A percentile compares a stretch with the other conserved stretches of the same genome.
phyloP scores from a whole-genome alignment of 2,329 filamentous ascomycete genomes.

The Fusarium agapanthi region DNA sequence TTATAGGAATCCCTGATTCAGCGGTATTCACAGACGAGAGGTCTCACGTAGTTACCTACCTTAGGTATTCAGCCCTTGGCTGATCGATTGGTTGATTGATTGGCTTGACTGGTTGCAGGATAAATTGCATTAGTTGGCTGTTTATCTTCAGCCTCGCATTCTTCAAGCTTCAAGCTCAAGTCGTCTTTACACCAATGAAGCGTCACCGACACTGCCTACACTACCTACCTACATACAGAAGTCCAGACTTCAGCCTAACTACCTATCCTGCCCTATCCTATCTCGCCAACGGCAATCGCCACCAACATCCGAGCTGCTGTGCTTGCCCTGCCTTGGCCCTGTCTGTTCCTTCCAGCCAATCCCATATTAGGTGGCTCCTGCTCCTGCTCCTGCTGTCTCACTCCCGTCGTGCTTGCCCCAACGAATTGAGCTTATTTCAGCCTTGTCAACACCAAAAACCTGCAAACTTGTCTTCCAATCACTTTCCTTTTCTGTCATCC shows the following conservation, averaged over 20 bases:
- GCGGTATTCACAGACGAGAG: conserved; percentile 17
- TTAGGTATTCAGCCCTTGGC: not conserved
- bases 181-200: conserved; percentile 25
- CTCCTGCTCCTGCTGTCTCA: conserved; percentile 1
- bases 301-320: conserved; percentile 6
- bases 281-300: conserved; percentile 22
- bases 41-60: conserved; percentile 23
- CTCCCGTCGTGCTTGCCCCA: conserved; percentile 3
- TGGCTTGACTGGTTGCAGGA: conserved; percentile 9
- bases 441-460: conserved; percentile 26
- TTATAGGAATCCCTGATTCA: conserved; percentile 33
- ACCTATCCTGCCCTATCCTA: not conserved
- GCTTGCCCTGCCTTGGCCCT: conserved; percentile 3
- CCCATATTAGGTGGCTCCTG: conserved; percentile 14
- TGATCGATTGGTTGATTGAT: not conserved
- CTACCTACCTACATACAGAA: not conserved
- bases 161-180: conserved; percentile 7
- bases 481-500: conserved; percentile 1
- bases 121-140: conserved; percentile 10
- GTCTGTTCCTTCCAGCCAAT: conserved; percentile 4
- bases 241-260: not conserved
- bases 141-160: conserved; percentile 33
- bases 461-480: conserved; percentile 3
- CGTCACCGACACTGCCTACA: not conserved
- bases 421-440: conserved; percentile 40